Percentiles rank a stretch among this genome's conserved stretches.
Conservation (phyloP, 768 basidiomycete species). For the Amanita inopinata region DNA sequence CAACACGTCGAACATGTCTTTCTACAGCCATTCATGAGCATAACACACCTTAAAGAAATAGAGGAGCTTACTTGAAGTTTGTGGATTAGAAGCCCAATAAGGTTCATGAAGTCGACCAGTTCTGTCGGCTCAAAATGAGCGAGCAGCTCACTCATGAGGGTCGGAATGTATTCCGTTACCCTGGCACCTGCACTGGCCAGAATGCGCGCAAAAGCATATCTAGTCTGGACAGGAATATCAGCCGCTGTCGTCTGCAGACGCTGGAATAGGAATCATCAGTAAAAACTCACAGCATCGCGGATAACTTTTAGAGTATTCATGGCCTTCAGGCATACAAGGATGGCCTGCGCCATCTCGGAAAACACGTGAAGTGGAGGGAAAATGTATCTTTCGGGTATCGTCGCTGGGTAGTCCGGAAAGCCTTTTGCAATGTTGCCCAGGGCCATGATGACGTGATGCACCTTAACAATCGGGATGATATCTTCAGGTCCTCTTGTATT, state of each 20-base stretch:
- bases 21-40: slow-evolving; percentile 29
- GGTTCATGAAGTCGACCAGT: slow-evolving; percentile 91
- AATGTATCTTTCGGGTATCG: slow-evolving; percentile 54
- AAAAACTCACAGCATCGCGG: slow-evolving; percentile 74
- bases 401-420: slow-evolving; percentile 83
- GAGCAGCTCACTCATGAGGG: slow-evolving; percentile 84
- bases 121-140: slow-evolving; percentile 88
- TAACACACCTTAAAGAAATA: slow-evolving; percentile 1
- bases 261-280: too few species aligned
- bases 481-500: slow-evolving; percentile 51
- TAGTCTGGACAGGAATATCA: slow-evolving; percentile 61
- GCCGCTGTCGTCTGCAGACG: too few species aligned
- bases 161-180: slow-evolving; percentile 80
- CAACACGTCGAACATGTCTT: slow-evolving; percentile 78
- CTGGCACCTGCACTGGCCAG: slow-evolving; percentile 82
- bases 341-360: slow-evolving; percentile 74
- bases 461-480: slow-evolving; percentile 68
- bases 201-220: slow-evolving; percentile 89
- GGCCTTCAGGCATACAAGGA: slow-evolving; percentile 77
- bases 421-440: slow-evolving; percentile 93
- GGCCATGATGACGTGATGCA: slow-evolving; percentile 92
- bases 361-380: slow-evolving; percentile 73
- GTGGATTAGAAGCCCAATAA: slow-evolving; percentile 85
- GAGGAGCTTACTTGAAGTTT: slow-evolving; percentile 66
- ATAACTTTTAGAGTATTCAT: slow-evolving; percentile 84